A percentile compares a stretch with the other conserved stretches of the same genome.
Evolutionary conservation across 192 early-diverging fungal genomes (phyloP).

Genomic region (Rhizophagus clarus): DNA sequence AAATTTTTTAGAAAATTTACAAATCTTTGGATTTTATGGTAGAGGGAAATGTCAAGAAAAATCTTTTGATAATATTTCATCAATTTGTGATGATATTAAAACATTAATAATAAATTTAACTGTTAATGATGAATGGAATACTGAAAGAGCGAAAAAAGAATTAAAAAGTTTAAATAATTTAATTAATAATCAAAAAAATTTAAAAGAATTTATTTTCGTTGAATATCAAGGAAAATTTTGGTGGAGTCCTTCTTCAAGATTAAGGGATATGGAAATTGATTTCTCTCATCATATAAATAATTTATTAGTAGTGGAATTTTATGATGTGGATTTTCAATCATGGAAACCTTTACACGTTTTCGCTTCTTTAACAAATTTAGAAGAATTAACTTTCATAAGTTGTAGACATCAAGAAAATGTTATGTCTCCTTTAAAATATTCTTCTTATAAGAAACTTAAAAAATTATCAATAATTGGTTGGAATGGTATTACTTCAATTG

Average conservation of each 20-base stretch:
- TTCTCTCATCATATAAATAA: constrained; percentile 8
- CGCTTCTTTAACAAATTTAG: neutral
- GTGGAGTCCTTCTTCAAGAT: constrained; percentile 3
- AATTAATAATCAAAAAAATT: constrained; percentile 10
- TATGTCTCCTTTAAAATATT: neutral
- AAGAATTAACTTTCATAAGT: neutral
- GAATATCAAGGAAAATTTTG: constrained; percentile 20
- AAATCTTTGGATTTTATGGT: constrained; percentile 11
- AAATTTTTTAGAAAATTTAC: constrained; percentile 13
- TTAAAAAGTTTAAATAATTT: neutral
- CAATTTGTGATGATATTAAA: neutral
- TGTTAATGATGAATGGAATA: constrained; percentile 15
- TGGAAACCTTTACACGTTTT: constrained; percentile 8
- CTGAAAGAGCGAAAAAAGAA: neutral
- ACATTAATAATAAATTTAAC: neutral
- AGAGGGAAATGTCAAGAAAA: neutral
- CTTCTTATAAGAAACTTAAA: constrained; percentile 11
- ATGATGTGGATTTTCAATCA: constrained; percentile 12
- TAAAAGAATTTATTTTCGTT: constrained; percentile 9
- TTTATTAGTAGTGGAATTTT: neutral
- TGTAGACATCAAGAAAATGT: constrained; percentile 12
- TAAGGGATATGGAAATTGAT: constrained; percentile 5
- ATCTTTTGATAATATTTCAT: neutral
- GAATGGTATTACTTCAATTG: neutral
- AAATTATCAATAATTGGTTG: constrained; percentile 14